Conservation (phyloP, 108 stramenopile genomes). For the Stephanodiscus triporus region DNA sequence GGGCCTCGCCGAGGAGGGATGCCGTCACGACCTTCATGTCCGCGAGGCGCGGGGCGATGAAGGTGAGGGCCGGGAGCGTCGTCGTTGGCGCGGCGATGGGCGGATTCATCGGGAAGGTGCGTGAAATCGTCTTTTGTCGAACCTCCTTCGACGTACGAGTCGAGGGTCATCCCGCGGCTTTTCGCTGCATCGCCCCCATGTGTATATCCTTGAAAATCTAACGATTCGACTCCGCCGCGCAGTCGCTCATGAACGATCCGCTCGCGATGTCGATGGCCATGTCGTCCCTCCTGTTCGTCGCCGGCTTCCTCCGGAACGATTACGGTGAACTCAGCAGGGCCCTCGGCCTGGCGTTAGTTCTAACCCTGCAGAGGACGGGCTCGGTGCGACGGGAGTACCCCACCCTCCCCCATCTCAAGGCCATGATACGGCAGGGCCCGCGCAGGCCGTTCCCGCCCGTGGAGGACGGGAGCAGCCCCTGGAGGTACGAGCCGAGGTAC, state of each 20-base stretch:
- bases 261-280: constrained; percentile 27
- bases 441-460: constrained; percentile 77
- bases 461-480: constrained; percentile 58
- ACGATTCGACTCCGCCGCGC: neutral
- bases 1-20: constrained; percentile 69
- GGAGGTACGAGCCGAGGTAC: constrained; percentile 55
- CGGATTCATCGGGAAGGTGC: constrained; percentile 66
- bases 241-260: constrained; percentile 52
- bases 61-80: constrained; percentile 54
- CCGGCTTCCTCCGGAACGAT: constrained; percentile 65
- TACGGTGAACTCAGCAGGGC: constrained; percentile 80
- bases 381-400: constrained; percentile 69
- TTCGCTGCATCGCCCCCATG: no score
- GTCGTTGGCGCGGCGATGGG: constrained; percentile 57
- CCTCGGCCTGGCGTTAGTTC: constrained; percentile 67
- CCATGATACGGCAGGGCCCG: constrained; percentile 52
- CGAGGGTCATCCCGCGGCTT: neutral
- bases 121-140: constrained; percentile 2
- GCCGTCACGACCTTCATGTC: constrained; percentile 72
- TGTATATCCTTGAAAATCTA: constrained; percentile 1
- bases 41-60: constrained; percentile 54
- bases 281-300: constrained; percentile 43
- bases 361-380: constrained; percentile 56
- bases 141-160: neutral
- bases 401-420: constrained; percentile 67